phyloP scores from a whole-genome alignment of 371 early-diverging fungal genomes.

The Zychaea mexicana region DNA sequence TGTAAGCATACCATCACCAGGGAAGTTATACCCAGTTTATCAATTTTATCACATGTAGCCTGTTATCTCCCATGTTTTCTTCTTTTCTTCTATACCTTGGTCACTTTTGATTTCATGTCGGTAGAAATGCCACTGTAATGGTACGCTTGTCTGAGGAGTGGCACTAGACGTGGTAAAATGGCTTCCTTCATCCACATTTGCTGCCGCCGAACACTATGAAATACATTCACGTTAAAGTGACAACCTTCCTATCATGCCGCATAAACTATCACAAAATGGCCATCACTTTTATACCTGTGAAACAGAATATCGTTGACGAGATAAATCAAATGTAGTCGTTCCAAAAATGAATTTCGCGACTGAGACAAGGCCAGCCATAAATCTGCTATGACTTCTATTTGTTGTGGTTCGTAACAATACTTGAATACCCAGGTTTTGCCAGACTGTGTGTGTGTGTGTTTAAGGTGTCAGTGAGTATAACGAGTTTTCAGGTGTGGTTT shows the following conservation, averaged over 20 bases:
- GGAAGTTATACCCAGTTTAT: too few relatives aligned
- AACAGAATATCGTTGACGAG: constrained; percentile 62
- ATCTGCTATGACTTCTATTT: constrained; percentile 40
- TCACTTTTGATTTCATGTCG: constrained; percentile 49
- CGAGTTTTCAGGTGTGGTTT: not conserved
- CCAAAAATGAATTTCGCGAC: constrained; percentile 49
- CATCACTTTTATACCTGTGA: constrained; percentile 49
- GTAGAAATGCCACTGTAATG: constrained; percentile 47
- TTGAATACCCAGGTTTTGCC: constrained; percentile 66
- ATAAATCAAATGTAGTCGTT: constrained; percentile 61
- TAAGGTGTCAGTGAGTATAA: too few relatives aligned
- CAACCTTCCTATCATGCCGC: not conserved
- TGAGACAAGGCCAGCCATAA: constrained; percentile 48
- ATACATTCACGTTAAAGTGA: not conserved
- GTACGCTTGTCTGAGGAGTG: constrained; percentile 57
- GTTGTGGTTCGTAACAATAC: constrained; percentile 45
- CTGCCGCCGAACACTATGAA: constrained; percentile 51
- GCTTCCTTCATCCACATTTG: constrained; percentile 59
- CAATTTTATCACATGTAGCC: too few relatives aligned
- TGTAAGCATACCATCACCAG: not conserved
- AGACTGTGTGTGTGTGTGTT: constrained; percentile 30
- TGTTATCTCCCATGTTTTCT: too few relatives aligned
- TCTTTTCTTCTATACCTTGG: constrained; percentile 41
- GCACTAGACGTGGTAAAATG: constrained; percentile 50
- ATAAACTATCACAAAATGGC: not conserved